Base-by-base conservation (phyloP, 192 early-diverging fungal species). In the Backusella tuberculispora region DNA sequence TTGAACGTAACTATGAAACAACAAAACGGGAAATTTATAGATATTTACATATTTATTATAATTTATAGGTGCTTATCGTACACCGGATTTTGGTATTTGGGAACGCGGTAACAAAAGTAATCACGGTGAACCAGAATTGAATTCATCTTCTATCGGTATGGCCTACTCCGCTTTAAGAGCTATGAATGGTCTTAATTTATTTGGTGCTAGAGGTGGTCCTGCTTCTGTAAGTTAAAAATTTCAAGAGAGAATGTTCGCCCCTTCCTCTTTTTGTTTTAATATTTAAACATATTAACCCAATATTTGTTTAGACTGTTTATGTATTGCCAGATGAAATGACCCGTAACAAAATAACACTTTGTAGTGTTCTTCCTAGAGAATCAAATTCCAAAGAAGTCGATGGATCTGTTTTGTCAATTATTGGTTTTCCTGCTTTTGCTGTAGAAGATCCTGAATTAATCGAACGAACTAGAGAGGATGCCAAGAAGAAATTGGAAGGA, bases 341-440 rank as follows among this genome's bases (percentile, higher is more conserved):
- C 1, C 85, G 95, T 64, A 95, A 95, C 78, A 88, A 88, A 77
- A 93, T 89, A 7, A 96, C 94, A 5, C 82, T 96, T 9, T 88
- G 89, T 56, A 90, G 90, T 34, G 86, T 91, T 24, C 84, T 96
- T 1, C 95, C 95, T 15, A 83, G 95, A 78, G 95, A 96, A 84
- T 94, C 92, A 48, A 89, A 90, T 68, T 93, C 91, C 15, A 96
- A 96, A 78, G 95, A 95, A 83, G 88, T 94, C 50, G 95, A 96
- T 72, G 92, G 92, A 4, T 94, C 95, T 5, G 73, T 96, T 15
- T 80, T 96, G 15, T 87, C 92, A 8, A 93, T 94, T 29, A 95
- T 96, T 76, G 93, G 92, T 21, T 96, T 92, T 76, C 95, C 95
- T n/a, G 93, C 93, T 0, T 96, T 95, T 84, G 95, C 95, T 42